Base-by-base conservation (phyloP, 805 yeast genomes). In the Priceomyces haplophilus region DNA sequence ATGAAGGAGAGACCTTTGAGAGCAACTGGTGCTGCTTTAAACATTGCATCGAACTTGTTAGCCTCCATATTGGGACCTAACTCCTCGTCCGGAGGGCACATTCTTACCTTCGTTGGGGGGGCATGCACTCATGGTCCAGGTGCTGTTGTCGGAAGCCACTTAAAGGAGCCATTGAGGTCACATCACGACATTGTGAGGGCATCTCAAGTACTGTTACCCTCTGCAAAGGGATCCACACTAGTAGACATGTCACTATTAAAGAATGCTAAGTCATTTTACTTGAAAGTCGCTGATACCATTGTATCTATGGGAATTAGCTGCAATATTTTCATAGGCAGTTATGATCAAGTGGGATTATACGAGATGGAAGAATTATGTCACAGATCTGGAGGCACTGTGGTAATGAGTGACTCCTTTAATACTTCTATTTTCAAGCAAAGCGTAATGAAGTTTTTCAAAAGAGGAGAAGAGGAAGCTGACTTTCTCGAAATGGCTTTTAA, bases 371-470 rank as follows among this genome's bases (percentile, higher is more conserved):
- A 72, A 12, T 59, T 82, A 8, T 65, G 79, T 39, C 69, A 73
- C 52, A 69, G 69, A 44, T 80, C 86, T 8, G 88, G 88, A 20
- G 88, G 88, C 39, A 65, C 67, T 3, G 72, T 80, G 19, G 79
- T 82, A 2, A 73, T 81, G 66, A 69, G 82, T 43, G 88, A 82
- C 62, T 76, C 83, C 3, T 82, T 82, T 54, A 73, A 77, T 25
- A 82, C 87, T 0, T 76, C 87, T 1, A 82, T 82, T 47, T 82
- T 82, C 66, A 79, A 77, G 52, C 86, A 82, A 60, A 80, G 86
- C 18, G 73, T 81, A 42, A 68, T 74, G 41, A 73, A 76, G 52
- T 74, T 80, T 47, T 70, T 81, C 51, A 59, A 57, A 16, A 69
- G 65, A 43, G 57, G 54, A 25, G 66, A 64, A 23, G 60, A 53